Conservation (phyloP, 2,329 filamentous ascomycete genomes). For the Penicillium rolfsii region DNA sequence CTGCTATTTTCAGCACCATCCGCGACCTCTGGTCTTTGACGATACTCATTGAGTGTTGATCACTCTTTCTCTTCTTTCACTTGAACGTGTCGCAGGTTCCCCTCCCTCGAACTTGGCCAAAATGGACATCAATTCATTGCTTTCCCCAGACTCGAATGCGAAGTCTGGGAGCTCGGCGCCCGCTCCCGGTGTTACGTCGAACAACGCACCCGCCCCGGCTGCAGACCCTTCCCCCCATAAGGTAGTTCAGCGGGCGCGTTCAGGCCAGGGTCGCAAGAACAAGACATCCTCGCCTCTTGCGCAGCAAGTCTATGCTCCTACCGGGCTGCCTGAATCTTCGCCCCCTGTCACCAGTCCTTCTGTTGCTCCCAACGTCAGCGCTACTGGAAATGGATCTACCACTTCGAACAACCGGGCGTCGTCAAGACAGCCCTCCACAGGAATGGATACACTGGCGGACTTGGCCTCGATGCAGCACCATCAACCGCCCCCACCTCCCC, state of each 20-base stretch:
- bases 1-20: constrained; percentile 29
- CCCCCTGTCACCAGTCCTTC: constrained; percentile 41
- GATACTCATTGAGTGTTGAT: constrained; percentile 1
- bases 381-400: constrained; percentile 40
- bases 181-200: constrained; percentile 31
- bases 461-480: constrained; percentile 53
- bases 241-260: constrained; percentile 41
- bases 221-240: constrained; percentile 41
- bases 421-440: constrained; percentile 49
- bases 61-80: constrained; percentile 6
- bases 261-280: constrained; percentile 36
- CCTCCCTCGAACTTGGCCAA: constrained; percentile 19
- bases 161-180: constrained; percentile 42
- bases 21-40: constrained; percentile 18
- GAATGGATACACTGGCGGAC: constrained; percentile 55
- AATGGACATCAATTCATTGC: constrained; percentile 53
- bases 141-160: constrained; percentile 49
- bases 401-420: constrained; percentile 39
- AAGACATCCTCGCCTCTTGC: constrained; percentile 49
- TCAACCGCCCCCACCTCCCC: neutral
- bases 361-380: constrained; percentile 30
- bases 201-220: constrained; percentile 32
- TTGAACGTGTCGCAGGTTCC: constrained; percentile 8
- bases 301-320: constrained; percentile 46
- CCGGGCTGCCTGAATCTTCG: constrained; percentile 43